Conservation (phyloP, 495 filamentous ascomycete genomes). For the Aspergillus steynii region DNA sequence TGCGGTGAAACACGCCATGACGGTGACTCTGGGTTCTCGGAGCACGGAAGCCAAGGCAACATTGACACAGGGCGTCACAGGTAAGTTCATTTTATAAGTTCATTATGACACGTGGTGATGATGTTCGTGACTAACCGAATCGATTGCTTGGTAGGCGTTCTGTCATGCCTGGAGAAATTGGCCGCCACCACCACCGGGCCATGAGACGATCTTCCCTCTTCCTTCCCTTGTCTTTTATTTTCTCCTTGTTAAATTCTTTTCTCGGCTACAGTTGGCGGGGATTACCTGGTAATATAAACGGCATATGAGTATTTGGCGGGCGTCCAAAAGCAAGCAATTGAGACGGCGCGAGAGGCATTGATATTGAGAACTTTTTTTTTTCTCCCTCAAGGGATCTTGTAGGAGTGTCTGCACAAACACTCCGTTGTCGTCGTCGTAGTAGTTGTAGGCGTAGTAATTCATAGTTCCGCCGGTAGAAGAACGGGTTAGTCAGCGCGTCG, state of each 20-base stretch:
- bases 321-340: background rate
- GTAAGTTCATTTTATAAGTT: conserved; percentile 31
- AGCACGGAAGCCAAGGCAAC: conserved; percentile 87
- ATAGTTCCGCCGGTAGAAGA: too few relatives aligned
- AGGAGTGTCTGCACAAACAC: too few relatives aligned
- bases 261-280: background rate
- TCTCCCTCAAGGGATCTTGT: background rate
- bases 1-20: conserved; percentile 66
- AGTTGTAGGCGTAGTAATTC: too few relatives aligned
- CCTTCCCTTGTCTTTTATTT: conserved; percentile 6
- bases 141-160: conserved; percentile 25
- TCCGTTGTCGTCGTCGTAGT: too few relatives aligned
- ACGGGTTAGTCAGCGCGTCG: background rate
- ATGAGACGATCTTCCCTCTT: background rate
- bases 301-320: background rate
- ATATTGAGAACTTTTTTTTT: background rate
- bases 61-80: conserved; percentile 85
- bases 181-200: conserved; percentile 11
- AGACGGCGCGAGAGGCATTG: background rate
- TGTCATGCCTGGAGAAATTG: conserved; percentile 35
- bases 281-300: background rate
- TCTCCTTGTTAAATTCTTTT: conserved; percentile 3
- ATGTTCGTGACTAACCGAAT: conserved; percentile 5
- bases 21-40: conserved; percentile 77
- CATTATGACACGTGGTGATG: background rate